Conservation (phyloP, 2,329 filamentous ascomycete genomes). For the Colletotrichum cereale region DNA sequence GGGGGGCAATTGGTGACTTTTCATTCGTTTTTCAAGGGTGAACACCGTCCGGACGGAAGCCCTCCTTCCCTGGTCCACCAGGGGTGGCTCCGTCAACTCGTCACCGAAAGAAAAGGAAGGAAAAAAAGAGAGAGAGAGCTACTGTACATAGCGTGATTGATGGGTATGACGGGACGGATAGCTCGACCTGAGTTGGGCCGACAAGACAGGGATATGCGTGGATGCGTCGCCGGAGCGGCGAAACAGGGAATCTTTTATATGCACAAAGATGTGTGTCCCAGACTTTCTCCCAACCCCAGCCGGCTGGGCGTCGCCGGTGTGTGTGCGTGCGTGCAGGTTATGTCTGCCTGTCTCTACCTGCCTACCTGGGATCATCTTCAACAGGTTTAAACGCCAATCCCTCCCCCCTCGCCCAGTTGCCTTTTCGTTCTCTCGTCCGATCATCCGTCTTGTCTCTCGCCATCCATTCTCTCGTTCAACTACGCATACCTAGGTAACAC, state of each 20-base stretch:
- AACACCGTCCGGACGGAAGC: background rate
- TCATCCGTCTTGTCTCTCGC: slow-evolving; percentile 32
- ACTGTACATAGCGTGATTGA: slow-evolving; percentile 1
- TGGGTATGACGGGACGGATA: slow-evolving; percentile 28
- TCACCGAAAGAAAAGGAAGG: slow-evolving; percentile 1
- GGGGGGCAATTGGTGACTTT: slow-evolving; percentile 15
- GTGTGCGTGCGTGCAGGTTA: slow-evolving; percentile 24
- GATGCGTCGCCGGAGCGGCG: slow-evolving; percentile 30
- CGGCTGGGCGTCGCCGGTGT: slow-evolving; percentile 20
- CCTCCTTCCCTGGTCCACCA: slow-evolving; percentile 24
- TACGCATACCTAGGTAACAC: background rate
- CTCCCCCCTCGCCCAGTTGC: slow-evolving; percentile 31
- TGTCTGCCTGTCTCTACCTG: too few species aligned
- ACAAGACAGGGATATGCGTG: slow-evolving; percentile 28
- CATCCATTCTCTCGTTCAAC: slow-evolving; percentile 18
- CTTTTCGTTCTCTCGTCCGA: slow-evolving; percentile 15
- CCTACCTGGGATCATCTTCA: slow-evolving; percentile 38
- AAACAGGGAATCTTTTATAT: slow-evolving; percentile 39
- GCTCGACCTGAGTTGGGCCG: slow-evolving; percentile 32
- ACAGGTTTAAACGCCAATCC: slow-evolving; percentile 41
- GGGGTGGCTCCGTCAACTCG: slow-evolving; percentile 30
- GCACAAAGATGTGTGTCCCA: slow-evolving; percentile 37
- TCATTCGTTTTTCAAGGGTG: background rate
- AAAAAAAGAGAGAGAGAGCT: slow-evolving; percentile 28
- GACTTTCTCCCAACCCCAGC: slow-evolving; percentile 21